Percentiles rank a stretch among this genome's conserved stretches.
Conservation (phyloP, 1,139 yeast genomes). For the Pichia sp. region DNA sequence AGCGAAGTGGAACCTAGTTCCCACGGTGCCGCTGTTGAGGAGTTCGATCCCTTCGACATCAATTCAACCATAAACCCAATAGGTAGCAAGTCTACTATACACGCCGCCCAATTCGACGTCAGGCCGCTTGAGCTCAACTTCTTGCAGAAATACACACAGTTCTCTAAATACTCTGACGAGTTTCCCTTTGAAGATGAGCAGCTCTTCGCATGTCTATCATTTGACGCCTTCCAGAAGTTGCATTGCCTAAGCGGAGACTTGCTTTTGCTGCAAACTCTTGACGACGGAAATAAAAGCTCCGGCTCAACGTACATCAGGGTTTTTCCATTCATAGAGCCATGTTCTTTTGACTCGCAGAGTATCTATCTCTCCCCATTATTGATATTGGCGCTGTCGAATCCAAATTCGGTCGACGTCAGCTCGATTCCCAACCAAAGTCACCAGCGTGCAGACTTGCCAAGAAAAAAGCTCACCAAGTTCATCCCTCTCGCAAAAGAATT, state of each 20-base stretch:
- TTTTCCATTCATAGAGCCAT: slow-evolving; percentile 64
- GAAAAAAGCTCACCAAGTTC: slow-evolving; percentile 19
- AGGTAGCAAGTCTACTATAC: background rate
- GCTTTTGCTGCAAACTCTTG: slow-evolving; percentile 35
- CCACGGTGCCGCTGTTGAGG: background rate
- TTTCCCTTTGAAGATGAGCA: slow-evolving; percentile 32
- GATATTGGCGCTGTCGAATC: slow-evolving; percentile 46
- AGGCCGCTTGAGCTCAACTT: slow-evolving; percentile 1
- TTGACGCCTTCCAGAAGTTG: slow-evolving; percentile 49
- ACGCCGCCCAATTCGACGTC: slow-evolving; percentile 6
- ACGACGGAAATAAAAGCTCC: slow-evolving; percentile 6
- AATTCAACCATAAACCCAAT: slow-evolving; percentile 3
- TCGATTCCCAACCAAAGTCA: background rate
- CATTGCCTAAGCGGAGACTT: slow-evolving; percentile 71
- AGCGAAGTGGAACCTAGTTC: background rate
- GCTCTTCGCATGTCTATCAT: slow-evolving; percentile 49
- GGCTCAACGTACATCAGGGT: slow-evolving; percentile 37
- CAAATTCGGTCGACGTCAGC: slow-evolving; percentile 29
- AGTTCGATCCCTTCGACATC: slow-evolving; percentile 19
- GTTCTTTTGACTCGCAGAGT: slow-evolving; percentile 36
- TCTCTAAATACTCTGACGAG: slow-evolving; percentile 13
- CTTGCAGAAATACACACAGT: slow-evolving; percentile 18
- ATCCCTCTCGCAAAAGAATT: slow-evolving; percentile 43
- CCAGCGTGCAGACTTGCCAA: slow-evolving; percentile 19
- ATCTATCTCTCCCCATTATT: slow-evolving; percentile 65